Percentiles rank a stretch among this genome's conserved stretches.
These are phyloP conservation scores for Yamadazyma kanchanaburiensis DNA, from an alignment of 1,139 yeast genomes.

Conservation along the genomic window DNA sequence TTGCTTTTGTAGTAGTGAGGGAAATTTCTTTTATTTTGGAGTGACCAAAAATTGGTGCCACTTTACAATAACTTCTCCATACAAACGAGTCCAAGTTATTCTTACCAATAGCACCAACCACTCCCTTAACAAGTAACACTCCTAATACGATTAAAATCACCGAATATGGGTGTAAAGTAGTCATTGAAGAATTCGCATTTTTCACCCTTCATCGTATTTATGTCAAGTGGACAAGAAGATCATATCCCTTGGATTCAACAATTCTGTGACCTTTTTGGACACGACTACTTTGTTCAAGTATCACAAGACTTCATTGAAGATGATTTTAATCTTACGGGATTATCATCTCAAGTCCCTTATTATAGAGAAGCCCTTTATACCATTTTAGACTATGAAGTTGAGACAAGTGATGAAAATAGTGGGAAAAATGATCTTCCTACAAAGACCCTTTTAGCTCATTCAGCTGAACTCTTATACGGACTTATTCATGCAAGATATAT, in stretches of 20 bases:
- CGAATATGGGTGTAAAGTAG: slow-evolving; percentile 28
- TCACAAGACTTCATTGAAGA: slow-evolving; percentile 93
- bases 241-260: slow-evolving; percentile 89
- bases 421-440: slow-evolving; percentile 52
- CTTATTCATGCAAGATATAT: slow-evolving; percentile 91
- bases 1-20: slow-evolving; percentile 43
- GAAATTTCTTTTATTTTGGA: slow-evolving; percentile 32
- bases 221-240: slow-evolving; percentile 50
- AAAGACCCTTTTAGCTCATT: slow-evolving; percentile 75
- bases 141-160: slow-evolving; percentile 24
- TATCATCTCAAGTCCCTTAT: slow-evolving; percentile 80
- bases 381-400: slow-evolving; percentile 75
- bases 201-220: slow-evolving; percentile 10
- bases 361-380: slow-evolving; percentile 90
- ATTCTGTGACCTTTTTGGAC: slow-evolving; percentile 84
- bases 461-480: slow-evolving; percentile 91
- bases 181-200: no score
- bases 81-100: slow-evolving; percentile 25
- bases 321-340: slow-evolving; percentile 91
- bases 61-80: slow-evolving; percentile 40
- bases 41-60: slow-evolving; percentile 31
- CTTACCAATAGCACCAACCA: slow-evolving; percentile 33
- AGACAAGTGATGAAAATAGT: slow-evolving; percentile 54
- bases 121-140: slow-evolving; percentile 30
- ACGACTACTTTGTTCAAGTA: slow-evolving; percentile 91